Evolutionary conservation across 2,329 filamentous ascomycete species (phyloP).

Genomic region (Hypoxylon rubiginosum): DNA sequence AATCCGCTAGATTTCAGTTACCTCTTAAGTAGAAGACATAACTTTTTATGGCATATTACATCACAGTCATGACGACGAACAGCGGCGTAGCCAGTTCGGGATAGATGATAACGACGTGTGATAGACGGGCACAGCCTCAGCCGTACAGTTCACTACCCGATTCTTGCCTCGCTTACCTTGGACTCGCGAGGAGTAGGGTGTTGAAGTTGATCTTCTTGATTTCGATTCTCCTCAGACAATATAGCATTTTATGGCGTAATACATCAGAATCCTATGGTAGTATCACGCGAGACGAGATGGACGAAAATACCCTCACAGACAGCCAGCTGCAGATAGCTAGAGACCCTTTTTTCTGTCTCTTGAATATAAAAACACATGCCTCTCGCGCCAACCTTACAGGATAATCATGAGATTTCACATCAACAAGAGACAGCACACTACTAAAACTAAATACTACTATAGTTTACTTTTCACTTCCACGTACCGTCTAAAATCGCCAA

Average conservation of each 20-base stretch:
- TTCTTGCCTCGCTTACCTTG: not conserved
- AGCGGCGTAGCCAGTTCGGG: not conserved
- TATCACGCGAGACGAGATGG: not conserved
- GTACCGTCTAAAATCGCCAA: not conserved
- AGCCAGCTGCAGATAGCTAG: not conserved
- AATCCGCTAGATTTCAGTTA: not conserved
- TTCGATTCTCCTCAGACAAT: not conserved
- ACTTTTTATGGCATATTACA: conserved; percentile 5
- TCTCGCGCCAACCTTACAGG: not conserved
- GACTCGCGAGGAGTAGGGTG: not conserved
- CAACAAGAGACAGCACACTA: not conserved
- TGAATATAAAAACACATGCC: not conserved
- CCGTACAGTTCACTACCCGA: not conserved
- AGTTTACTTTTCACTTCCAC: not conserved
- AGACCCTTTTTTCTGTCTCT: not conserved
- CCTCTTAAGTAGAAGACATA: conserved; percentile 1
- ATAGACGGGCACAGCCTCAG: not conserved
- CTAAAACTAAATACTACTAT: conserved; percentile 1
- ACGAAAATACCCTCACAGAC: not conserved
- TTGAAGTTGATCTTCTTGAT: conserved; percentile 2
- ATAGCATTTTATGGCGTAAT: conserved; percentile 1
- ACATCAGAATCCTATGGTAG: not conserved
- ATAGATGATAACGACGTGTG: not conserved
- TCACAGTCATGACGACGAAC: not conserved
- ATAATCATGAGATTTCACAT: not conserved